A percentile compares a stretch with the other conserved stretches of the same genome.
These are phyloP conservation scores for Patellifolia procumbens DNA, from an alignment of 179 eudicot genomes.

Conservation along the genomic window DNA sequence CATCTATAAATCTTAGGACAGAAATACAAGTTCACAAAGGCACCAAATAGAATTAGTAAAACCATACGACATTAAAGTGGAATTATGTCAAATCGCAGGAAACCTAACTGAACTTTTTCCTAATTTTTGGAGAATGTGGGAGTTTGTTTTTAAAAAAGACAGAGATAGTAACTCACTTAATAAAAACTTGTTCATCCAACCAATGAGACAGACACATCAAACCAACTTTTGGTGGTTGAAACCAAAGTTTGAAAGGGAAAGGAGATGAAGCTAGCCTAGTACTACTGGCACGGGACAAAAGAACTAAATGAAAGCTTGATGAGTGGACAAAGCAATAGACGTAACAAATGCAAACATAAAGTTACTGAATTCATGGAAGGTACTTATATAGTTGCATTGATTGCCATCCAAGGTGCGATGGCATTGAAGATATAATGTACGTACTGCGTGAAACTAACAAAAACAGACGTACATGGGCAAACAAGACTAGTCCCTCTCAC, in stretches of 20 bases:
- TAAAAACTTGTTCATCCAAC: background rate
- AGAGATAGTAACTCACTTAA: no score
- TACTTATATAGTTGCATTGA: constrained; percentile 10
- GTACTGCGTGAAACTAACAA: constrained; percentile 8
- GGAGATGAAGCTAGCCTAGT: background rate
- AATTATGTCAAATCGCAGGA: no score
- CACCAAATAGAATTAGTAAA: no score
- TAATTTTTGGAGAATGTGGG: no score
- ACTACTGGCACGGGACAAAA: background rate
- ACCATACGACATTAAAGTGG: no score
- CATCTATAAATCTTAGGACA: no score
- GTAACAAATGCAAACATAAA: background rate
- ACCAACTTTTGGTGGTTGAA: constrained; percentile 15
- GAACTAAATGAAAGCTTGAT: background rate
- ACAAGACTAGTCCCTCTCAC: constrained; percentile 28
- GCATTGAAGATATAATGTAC: constrained; percentile 2
- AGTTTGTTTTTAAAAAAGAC: no score
- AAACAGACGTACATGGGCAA: background rate
- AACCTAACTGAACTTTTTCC: no score
- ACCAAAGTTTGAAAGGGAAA: constrained; percentile 20
- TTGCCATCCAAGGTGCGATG: constrained; percentile 26
- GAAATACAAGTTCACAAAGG: no score
- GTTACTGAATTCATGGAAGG: constrained; percentile 1
- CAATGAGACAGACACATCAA: constrained; percentile 11
- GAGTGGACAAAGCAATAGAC: constrained; percentile 13